Evolutionary conservation across 2,329 filamentous ascomycete genomes (phyloP).

Genomic region (Fonsecaea monophora): DNA sequence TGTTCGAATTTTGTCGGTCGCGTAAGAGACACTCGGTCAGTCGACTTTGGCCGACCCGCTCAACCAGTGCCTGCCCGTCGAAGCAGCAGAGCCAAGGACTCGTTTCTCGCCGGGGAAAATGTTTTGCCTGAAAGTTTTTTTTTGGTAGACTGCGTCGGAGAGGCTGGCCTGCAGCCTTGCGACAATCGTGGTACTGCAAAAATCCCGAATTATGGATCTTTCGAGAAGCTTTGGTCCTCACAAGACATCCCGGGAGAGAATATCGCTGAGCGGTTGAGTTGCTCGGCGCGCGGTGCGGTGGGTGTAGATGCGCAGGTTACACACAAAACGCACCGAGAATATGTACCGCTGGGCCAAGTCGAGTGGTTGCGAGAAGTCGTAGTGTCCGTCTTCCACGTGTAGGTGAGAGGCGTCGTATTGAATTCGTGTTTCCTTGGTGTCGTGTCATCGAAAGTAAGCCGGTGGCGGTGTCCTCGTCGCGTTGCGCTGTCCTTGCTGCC

Average conservation of each 20-base stretch:
- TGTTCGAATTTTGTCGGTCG: too few relatives aligned
- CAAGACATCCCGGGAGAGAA: not conserved
- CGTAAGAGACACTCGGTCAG: too few relatives aligned
- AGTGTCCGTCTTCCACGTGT: not conserved
- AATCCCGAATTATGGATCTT: not conserved
- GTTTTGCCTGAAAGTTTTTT: constrained; percentile 2
- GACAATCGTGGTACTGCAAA: not conserved
- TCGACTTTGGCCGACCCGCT: too few relatives aligned
- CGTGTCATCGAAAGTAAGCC: constrained; percentile 31
- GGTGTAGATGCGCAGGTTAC: not conserved
- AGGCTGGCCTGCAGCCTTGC: not conserved
- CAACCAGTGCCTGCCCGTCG: too few relatives aligned
- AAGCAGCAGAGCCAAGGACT: too few relatives aligned
- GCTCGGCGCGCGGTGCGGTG: not conserved
- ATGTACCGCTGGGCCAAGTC: constrained; percentile 6
- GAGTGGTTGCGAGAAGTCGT: not conserved
- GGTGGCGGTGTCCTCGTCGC: constrained; percentile 30
- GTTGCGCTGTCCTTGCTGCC: not conserved
- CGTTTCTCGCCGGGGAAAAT: not conserved
- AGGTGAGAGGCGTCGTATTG: not conserved
- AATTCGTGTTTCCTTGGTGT: not conserved
- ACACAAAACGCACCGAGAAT: constrained; percentile 11
- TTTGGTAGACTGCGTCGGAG: not conserved
- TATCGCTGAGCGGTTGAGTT: not conserved
- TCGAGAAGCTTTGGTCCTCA: not conserved